These are phyloP conservation scores for Coprinellus aureogranulatus DNA, from an alignment of 768 basidiomycete species.

Conservation along the genomic window DNA sequence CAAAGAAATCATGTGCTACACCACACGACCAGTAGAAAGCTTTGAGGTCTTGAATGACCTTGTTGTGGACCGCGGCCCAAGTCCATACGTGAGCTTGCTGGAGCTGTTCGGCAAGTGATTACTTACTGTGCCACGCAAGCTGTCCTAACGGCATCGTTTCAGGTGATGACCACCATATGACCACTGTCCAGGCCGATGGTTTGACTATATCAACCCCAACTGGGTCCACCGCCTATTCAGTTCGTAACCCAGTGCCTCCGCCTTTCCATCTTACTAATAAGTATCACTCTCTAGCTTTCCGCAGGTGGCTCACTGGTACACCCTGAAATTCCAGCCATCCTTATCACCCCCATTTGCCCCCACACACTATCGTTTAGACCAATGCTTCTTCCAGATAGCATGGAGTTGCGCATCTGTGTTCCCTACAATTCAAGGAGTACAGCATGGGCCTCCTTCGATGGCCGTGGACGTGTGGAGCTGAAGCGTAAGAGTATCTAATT, in stretches of 20 bases:
- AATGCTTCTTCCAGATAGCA: constrained; percentile 96
- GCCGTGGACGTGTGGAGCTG: constrained; percentile 91
- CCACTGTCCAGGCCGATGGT: constrained; percentile 98
- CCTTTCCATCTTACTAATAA: constrained; percentile 7
- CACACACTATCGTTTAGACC: constrained; percentile 98
- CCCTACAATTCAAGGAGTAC: constrained; percentile 98
- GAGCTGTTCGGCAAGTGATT: constrained; percentile 86
- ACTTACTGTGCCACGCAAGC: background rate
- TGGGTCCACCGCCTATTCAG: constrained; percentile 97
- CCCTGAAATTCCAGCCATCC: constrained; percentile 93
- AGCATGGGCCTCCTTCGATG: constrained; percentile 99
- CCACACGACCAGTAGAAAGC: constrained; percentile 89
- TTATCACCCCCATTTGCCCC: constrained; percentile 97
- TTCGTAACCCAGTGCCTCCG: constrained; percentile 35
- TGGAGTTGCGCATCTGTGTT: constrained; percentile 98
- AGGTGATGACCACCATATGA: constrained; percentile 99
- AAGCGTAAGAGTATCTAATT: constrained; percentile 63
- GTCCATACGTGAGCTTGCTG: constrained; percentile 92
- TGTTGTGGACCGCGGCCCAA: constrained; percentile 96
- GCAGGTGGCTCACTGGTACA: constrained; percentile 97
- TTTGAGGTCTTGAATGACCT: constrained; percentile 97
- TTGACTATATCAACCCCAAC: constrained; percentile 95
- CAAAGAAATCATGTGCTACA: constrained; percentile 97
- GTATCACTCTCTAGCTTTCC: constrained; percentile 55
- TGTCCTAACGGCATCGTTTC: constrained; percentile 10